Evolutionary conservation across 352 stramenopile genomes (phyloP).

Genomic region (Phytophthora pluvialis): DNA sequence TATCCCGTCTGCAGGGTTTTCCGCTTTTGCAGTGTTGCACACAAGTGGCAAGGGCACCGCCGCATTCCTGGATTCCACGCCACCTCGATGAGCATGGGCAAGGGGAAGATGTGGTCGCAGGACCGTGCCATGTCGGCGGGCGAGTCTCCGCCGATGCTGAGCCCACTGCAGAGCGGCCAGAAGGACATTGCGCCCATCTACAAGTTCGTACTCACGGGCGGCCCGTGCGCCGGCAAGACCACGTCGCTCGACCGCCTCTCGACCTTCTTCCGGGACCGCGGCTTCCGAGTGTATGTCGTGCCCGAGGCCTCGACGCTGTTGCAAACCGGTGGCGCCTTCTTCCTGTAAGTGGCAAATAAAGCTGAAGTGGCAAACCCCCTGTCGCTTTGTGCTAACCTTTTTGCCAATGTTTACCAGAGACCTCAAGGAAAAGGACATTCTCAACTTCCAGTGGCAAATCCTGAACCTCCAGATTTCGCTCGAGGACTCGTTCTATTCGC

Average conservation of each 20-base stretch:
- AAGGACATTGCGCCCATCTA: slow-evolving; percentile 86
- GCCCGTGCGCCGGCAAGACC: slow-evolving; percentile 96
- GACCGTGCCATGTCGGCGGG: slow-evolving; percentile 43
- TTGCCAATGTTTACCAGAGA: slow-evolving; percentile 46
- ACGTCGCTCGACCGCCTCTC: slow-evolving; percentile 93
- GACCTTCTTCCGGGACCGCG: slow-evolving; percentile 92
- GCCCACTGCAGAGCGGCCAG: slow-evolving; percentile 68
- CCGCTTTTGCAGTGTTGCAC: slow-evolving; percentile 17
- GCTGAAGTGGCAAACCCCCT: slow-evolving; percentile 17
- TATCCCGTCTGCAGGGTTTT: slow-evolving; percentile 18
- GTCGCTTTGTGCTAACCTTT: slow-evolving; percentile 20
- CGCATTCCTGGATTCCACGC: slow-evolving; percentile 6
- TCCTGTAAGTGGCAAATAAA: slow-evolving; percentile 57
- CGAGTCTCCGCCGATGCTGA: slow-evolving; percentile 66
- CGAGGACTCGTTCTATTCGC: slow-evolving; percentile 85
- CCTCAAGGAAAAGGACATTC: slow-evolving; percentile 79
- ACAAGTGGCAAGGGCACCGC: background rate
- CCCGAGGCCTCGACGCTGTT: slow-evolving; percentile 96
- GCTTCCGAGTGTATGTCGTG: slow-evolving; percentile 95
- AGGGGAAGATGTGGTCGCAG: slow-evolving; percentile 63
- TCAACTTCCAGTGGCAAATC: slow-evolving; percentile 91
- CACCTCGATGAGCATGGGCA: slow-evolving; percentile 40
- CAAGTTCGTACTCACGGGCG: slow-evolving; percentile 95
- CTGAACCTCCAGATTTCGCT: slow-evolving; percentile 85
- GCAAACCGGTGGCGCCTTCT: slow-evolving; percentile 92